Base-by-base conservation (phyloP, 2,329 filamentous ascomycete species). In the Apiospora malaysiana region DNA sequence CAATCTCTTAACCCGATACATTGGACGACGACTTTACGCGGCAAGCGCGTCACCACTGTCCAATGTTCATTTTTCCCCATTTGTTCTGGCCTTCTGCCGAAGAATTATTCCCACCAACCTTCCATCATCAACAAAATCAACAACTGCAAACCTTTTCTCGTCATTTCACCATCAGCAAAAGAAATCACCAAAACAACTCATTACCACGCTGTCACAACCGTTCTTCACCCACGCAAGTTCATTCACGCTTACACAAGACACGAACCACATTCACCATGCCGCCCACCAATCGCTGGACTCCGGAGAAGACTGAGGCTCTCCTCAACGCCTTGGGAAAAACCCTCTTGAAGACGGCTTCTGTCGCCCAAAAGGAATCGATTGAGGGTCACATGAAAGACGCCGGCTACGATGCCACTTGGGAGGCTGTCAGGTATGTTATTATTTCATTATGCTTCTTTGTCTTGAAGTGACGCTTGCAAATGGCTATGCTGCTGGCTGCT, bases 391-490 rank as follows among this genome's bases (percentile, higher is more conserved):
- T 68, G 69, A n/a, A 12, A n/a, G 25, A 18, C 2, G 12, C 5
- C 23, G 67, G 70, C 18, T 23, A 42, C 37, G 43, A 12, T 14
- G 4, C 25, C 51, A 32, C 37, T 23, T 69, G 68, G 68, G 56
- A 69, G 40, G 51, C n/a, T 40, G 23, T 69, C 23, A 51, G 68
- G 68, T 69, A 69, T n/a, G 68, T 69, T 23, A 1, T n/a, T n/a
- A 8, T 23, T 7, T 37, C 32, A 42, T 23, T 16, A 0, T 42
- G 10, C 42, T 51, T 51, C 46, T 25, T 51, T 42, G 27, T 37
- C 8, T n/a, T 8, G 4, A n/a, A 14, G 18, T 2, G 10, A n/a
- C 8, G 5, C 18, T 12, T n/a, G 9, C 16, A n/a, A 18, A 40
- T 63, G 56, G n/a, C 56, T 40, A 32, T n/a, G 51, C 27, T 63